These are phyloP conservation scores for Chloris gayana DNA, from an alignment of 176 grass and related monocot species.

Conservation along the genomic window DNA sequence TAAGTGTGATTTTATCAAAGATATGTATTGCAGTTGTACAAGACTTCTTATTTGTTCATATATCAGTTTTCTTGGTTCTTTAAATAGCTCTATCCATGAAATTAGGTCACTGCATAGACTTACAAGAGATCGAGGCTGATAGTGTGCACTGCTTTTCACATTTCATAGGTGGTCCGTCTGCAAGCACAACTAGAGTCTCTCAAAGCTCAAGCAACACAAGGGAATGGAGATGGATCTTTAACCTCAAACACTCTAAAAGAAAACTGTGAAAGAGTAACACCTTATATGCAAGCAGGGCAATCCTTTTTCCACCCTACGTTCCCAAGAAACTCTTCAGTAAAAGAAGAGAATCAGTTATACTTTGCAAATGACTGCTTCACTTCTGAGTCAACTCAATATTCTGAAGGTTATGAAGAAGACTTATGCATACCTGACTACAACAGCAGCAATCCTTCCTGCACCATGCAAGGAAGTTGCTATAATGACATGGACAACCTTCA, in stretches of 20 bases:
- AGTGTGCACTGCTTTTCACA: constrained; percentile 7
- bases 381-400: constrained; percentile 48
- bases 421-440: constrained; percentile 38
- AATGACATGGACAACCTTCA: constrained; percentile 74
- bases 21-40: too few relatives aligned
- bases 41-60: too few relatives aligned
- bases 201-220: constrained; percentile 56
- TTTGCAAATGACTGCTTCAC: constrained; percentile 36
- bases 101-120: neutral
- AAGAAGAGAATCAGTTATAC: constrained; percentile 47
- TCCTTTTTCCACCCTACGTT: constrained; percentile 24
- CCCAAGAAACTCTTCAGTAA: constrained; percentile 46
- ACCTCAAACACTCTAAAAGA: constrained; percentile 50
- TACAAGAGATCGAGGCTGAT: constrained; percentile 32
- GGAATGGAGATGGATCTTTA: constrained; percentile 37
- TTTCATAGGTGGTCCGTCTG: constrained; percentile 73
- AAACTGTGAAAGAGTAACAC: constrained; percentile 24
- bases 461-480: constrained; percentile 44
- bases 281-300: constrained; percentile 28
- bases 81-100: neutral
- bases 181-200: constrained; percentile 81
- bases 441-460: constrained; percentile 44
- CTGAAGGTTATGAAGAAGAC: constrained; percentile 44
- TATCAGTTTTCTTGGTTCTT: constrained; percentile 12
- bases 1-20: too few relatives aligned